phyloP scores from a whole-genome alignment of 2,329 filamentous ascomycete genomes.

The Sporothrix schenckii region DNA sequence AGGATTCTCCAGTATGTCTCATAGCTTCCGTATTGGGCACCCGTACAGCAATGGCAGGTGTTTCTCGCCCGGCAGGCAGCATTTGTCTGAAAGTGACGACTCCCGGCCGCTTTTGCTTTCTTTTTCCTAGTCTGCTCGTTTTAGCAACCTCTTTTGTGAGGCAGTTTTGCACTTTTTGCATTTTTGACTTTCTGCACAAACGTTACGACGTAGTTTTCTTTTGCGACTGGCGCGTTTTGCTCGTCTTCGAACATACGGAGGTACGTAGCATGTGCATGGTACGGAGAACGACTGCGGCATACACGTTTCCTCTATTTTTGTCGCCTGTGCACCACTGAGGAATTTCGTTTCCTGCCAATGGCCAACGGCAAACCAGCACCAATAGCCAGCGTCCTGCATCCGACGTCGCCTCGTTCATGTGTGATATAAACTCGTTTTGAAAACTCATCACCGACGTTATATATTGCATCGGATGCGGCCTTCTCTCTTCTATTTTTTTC shows the following conservation, averaged over 20 bases:
- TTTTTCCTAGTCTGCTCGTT: neutral
- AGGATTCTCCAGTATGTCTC: neutral
- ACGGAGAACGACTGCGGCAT: no score
- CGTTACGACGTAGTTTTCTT: neutral
- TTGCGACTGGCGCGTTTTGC: slow-evolving; percentile 24
- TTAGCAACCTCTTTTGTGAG: neutral
- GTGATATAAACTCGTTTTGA: no score
- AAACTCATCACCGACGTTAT: no score
- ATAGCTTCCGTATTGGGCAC: no score
- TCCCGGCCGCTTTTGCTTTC: neutral
- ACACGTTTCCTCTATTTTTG: no score
- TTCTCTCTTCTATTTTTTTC: no score
- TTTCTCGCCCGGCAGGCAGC: neutral
- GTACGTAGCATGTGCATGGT: no score
- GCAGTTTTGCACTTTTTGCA: slow-evolving; percentile 1
- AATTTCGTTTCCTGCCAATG: neutral
- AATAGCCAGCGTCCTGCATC: neutral
- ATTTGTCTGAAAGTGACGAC: neutral
- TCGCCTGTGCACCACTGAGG: neutral
- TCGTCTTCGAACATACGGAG: neutral
- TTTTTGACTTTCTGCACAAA: neutral
- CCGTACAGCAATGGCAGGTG: no score
- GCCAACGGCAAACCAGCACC: neutral
- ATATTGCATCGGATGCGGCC: no score
- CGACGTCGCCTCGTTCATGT: neutral